Conservation (phyloP, 2,329 filamentous ascomycete genomes). For the Escovopsis sp. region DNA sequence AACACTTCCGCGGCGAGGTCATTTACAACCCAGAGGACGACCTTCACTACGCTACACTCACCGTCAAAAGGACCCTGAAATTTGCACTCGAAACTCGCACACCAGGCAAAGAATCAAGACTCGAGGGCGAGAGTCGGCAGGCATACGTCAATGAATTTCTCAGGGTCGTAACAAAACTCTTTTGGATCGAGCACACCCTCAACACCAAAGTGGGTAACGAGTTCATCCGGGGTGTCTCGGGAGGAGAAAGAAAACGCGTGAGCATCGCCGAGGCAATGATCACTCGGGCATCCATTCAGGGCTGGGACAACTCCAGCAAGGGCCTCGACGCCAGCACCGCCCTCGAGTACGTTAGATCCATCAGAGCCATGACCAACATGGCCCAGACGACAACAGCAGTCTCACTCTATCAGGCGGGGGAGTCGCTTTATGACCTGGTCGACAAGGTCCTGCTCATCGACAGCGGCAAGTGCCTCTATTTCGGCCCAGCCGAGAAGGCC, state of each 20-base stretch:
- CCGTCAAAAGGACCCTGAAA: constrained; percentile 48
- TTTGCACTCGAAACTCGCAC: constrained; percentile 54
- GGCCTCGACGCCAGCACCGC: constrained; percentile 61
- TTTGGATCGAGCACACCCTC: constrained; percentile 56
- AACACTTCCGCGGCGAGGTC: constrained; percentile 44
- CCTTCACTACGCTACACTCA: constrained; percentile 54
- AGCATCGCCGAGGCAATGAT: constrained; percentile 56
- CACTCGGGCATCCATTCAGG: constrained; percentile 45
- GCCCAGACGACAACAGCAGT: constrained; percentile 57
- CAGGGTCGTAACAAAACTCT: constrained; percentile 51
- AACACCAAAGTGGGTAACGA: constrained; percentile 58
- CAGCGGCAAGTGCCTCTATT: constrained; percentile 57
- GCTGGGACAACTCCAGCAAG: constrained; percentile 62
- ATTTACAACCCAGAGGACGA: constrained; percentile 57
- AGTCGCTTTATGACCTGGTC: constrained; percentile 51
- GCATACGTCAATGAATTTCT: constrained; percentile 40
- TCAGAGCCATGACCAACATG: constrained; percentile 53
- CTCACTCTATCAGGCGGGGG: constrained; percentile 57
- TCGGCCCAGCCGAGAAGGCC: constrained; percentile 47
- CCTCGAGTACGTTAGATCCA: constrained; percentile 52
- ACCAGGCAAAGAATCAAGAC: constrained; percentile 31
- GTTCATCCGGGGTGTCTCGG: constrained; percentile 46
- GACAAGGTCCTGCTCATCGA: constrained; percentile 69
- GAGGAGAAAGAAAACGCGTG: constrained; percentile 58
- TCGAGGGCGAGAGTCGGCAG: constrained; percentile 43